These are phyloP conservation scores for Hortaea werneckii DNA, from an alignment of 2,329 filamentous ascomycete genomes.

Conservation along the genomic window DNA sequence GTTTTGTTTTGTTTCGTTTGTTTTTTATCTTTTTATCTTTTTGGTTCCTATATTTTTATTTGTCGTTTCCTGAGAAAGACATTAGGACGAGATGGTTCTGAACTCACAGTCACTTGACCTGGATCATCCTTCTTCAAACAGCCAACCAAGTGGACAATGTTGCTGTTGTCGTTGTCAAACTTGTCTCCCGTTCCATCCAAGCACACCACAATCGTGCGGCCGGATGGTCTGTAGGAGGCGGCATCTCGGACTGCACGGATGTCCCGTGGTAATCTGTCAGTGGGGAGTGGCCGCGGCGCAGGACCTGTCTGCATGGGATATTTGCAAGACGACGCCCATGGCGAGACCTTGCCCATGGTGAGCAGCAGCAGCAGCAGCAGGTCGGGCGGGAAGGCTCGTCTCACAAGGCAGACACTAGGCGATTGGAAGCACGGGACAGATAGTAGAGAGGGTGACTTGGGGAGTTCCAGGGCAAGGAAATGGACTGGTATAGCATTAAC, in stretches of 20 bases:
- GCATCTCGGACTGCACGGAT: constrained; percentile 22
- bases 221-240: constrained; percentile 9
- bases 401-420: too few species aligned
- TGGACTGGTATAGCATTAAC: too few species aligned
- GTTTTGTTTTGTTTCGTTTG: background rate
- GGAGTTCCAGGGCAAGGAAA: too few species aligned
- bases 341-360: background rate
- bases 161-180: constrained; percentile 35
- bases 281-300: background rate
- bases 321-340: background rate
- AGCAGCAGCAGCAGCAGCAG: too few species aligned
- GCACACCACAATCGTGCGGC: constrained; percentile 30
- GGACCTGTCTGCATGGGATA: background rate
- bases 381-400: too few species aligned
- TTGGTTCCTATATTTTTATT: too few species aligned
- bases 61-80: too few species aligned
- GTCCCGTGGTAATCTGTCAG: constrained; percentile 15
- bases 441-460: too few species aligned
- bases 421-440: too few species aligned
- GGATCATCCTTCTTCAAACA: constrained; percentile 35
- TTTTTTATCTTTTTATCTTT: too few species aligned
- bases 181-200: constrained; percentile 38
- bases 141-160: constrained; percentile 35
- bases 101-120: constrained; percentile 19
- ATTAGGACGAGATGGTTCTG: background rate